Conservation (phyloP, 2,329 filamentous ascomycete genomes). For the Spiromastix sp. region DNA sequence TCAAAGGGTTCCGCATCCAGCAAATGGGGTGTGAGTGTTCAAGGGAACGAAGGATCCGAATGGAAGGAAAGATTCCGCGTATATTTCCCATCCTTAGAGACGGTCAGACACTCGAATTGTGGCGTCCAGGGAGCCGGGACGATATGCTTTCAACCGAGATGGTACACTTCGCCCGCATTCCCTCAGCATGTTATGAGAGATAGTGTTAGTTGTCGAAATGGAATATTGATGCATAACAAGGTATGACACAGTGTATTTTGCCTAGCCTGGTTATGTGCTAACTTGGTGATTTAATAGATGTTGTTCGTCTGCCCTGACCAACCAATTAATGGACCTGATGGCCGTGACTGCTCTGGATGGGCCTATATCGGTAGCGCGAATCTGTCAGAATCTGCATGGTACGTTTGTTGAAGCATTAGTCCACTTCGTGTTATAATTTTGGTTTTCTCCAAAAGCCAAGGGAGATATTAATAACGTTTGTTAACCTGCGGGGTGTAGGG, state of each 20-base stretch:
- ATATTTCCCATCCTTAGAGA: constrained; percentile 69
- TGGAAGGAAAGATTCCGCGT: constrained; percentile 50
- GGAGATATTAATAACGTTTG: neutral
- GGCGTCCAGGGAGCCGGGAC: constrained; percentile 62
- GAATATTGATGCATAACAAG: constrained; percentile 84
- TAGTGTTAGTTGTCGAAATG: constrained; percentile 58
- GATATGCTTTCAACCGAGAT: constrained; percentile 64
- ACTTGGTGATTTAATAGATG: too few species aligned
- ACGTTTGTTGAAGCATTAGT: constrained; percentile 28
- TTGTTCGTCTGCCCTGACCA: constrained; percentile 23
- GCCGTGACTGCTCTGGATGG: constrained; percentile 47
- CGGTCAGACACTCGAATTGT: constrained; percentile 55
- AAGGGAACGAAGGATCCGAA: constrained; percentile 22
- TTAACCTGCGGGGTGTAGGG: constrained; percentile 44
- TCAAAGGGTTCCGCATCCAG: constrained; percentile 16
- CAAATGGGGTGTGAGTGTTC: constrained; percentile 28
- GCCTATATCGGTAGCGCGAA: constrained; percentile 87
- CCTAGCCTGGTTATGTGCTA: too few species aligned
- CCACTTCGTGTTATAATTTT: neutral
- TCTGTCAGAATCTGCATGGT: constrained; percentile 87
- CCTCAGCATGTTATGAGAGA: constrained; percentile 64
- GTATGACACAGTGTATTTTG: constrained; percentile 31
- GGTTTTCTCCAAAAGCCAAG: neutral
- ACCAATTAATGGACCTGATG: constrained; percentile 13
- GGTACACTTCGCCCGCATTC: constrained; percentile 61